Base-by-base conservation (phyloP, 2,329 filamentous ascomycete species). In the Pseudogymnoascus sp. region DNA sequence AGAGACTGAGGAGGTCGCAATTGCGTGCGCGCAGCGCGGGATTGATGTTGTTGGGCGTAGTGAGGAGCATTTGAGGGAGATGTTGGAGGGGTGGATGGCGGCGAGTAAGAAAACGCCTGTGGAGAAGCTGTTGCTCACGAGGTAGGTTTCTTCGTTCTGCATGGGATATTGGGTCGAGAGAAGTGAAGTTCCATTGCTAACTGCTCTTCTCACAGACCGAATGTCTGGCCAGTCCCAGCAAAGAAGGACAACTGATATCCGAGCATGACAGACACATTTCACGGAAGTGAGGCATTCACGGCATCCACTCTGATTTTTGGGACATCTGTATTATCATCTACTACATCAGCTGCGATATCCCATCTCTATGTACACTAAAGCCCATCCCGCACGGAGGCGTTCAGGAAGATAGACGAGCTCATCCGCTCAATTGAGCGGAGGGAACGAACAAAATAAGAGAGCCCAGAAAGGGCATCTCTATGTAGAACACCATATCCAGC, bases 11-110 rank as follows among this genome's bases (percentile, higher is more conserved):
- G 91, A 96, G 78, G 76, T 92, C 18, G 76, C 78, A 65, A 81
- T 91, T 64, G 90, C 90, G 12, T 89, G 89, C 69, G 81, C 85
- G 64, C 89, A 91, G 67, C 81, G 89, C 12, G 90, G 88, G 0
- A 79, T 89, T 37, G 77, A 84, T 68, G 80, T 84, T 8, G 67
- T 84, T 25, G 81, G 76, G 3, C 71, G 66, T 16, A 67, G 70
- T 0, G 75, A 78, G 56, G 62, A 70, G 16, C 67, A 70, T 4
- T 69, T 80, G 62, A 78, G 75, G 31, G 73, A 68, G 37, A 69
- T 71, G 34, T 67, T 82, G 63, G 64, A 65, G 25, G 68, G 65
- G 38, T 81, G 79, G 78, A 67, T 81, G 37, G 68, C 70, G 46
- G 70, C 71, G 11, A 76, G 73, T 65, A 67, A 75, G 62, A 73